Evolutionary conservation across 345 rosid genomes (phyloP), one percentile per base, ranked within the genome.

Genomic region (Citrus sp.): DNA sequence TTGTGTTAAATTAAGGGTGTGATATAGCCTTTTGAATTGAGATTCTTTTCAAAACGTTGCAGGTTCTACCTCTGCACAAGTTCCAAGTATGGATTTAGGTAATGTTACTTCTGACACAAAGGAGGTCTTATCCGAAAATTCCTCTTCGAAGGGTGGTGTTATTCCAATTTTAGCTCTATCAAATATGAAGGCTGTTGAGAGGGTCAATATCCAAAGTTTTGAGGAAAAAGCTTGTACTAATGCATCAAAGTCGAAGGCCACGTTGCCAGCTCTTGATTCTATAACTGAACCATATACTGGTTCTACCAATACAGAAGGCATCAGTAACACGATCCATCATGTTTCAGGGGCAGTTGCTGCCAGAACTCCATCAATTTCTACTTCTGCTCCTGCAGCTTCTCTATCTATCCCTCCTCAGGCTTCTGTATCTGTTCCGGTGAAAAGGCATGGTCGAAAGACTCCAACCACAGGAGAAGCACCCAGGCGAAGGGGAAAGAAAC

Each of bases 71-170:
- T 72, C 83, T 32, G 85, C 82, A 46, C 89, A 84, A 85, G 85
- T 82, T 79, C 90, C 84, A 67, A 86, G 82, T 49, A 82, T 85
- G 85, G 84, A 81, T 82, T 77, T 86, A 65, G 80, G 81, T 77
- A 89, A 87, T 84, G 92, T 89, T 83, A 88, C 95, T 79, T 87
- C 91, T 73, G 89, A 86, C 83, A 87, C 85, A 90, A 90, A 86
- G 85, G 93, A 87, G 77, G 84, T 86, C 28, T 89, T 89, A 76
- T 85, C 94, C 12, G 95, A 88, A 81, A 82, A 84, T 82, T 78
- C 85, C 79, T 79, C 87, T 37, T 77, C 86, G 58, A 90, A 91
- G 79, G 72, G 40, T 79, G 78, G 80, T 72, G 80, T 65, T 68
- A 32, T 82, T 60, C 77, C 84, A 7, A 56, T 46, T 63, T 34